Evolutionary conservation across 1,284 basidiomycete genomes (phyloP).

Genomic region (Naganishia cerealis): DNA sequence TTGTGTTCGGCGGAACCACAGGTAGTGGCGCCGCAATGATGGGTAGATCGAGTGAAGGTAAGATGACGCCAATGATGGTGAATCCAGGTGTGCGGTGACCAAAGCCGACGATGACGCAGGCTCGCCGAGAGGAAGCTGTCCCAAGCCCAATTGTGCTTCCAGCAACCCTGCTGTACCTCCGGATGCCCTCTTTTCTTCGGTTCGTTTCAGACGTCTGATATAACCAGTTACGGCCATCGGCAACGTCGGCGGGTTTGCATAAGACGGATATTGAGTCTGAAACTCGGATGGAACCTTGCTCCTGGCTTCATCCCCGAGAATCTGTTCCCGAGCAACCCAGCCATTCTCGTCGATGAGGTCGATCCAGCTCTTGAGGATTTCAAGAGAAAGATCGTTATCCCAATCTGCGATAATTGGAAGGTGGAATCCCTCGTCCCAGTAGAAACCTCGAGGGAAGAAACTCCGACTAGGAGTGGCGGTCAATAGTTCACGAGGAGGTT

Average conservation of each 20-base stretch:
- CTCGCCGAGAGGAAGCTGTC: slow-evolving; percentile 8
- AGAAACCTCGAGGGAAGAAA: slow-evolving; percentile 94
- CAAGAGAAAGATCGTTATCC: slow-evolving; percentile 86
- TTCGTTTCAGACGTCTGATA: slow-evolving; percentile 67
- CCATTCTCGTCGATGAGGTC: slow-evolving; percentile 85
- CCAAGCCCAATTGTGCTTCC: slow-evolving; percentile 60
- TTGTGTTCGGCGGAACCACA: slow-evolving; percentile 92
- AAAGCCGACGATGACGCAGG: slow-evolving; percentile 11
- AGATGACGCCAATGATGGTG: slow-evolving; percentile 63
- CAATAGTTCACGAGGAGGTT: slow-evolving; percentile 69
- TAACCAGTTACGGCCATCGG: slow-evolving; percentile 86
- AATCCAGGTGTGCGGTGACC: slow-evolving; percentile 60
- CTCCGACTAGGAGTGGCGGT: slow-evolving; percentile 91
- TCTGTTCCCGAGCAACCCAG: slow-evolving; percentile 93
- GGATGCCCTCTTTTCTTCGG: slow-evolving; percentile 50
- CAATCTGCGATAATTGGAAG: slow-evolving; percentile 82
- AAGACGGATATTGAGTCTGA: slow-evolving; percentile 85
- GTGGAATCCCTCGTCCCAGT: slow-evolving; percentile 98
- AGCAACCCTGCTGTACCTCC: slow-evolving; percentile 56
- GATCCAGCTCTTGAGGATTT: slow-evolving; percentile 87
- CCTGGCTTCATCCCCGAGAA: slow-evolving; percentile 88
- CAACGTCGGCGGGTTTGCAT: slow-evolving; percentile 90
- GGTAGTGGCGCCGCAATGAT: slow-evolving; percentile 82
- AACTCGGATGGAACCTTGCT: slow-evolving; percentile 87
- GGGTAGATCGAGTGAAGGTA: slow-evolving; percentile 78